A percentile compares a stretch with the other conserved stretches of the same genome.
Conservation (phyloP, 1,139 yeast species). For the Geotrichum armillariae region DNA sequence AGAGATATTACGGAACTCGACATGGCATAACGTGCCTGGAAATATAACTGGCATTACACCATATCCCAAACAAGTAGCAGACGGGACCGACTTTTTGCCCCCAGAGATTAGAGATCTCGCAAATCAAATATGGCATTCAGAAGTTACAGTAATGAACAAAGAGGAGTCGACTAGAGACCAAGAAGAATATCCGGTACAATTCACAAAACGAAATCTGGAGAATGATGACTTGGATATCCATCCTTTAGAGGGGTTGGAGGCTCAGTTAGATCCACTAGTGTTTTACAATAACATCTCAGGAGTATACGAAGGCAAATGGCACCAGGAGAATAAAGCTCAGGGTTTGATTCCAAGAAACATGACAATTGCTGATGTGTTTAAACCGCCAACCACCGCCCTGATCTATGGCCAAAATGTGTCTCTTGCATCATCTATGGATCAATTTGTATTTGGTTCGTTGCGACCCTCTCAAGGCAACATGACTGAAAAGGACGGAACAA, state of each 20-base stretch:
- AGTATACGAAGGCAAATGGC: conserved; percentile 30
- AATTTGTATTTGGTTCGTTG: not conserved
- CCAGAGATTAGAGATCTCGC: conserved; percentile 52
- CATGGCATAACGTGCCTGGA: conserved; percentile 58
- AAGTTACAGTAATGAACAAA: conserved; percentile 23
- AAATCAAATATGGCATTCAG: conserved; percentile 50
- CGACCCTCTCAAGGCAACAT: conserved; percentile 23
- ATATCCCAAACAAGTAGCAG: conserved; percentile 26
- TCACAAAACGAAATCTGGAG: not conserved
- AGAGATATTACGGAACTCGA: conserved; percentile 43
- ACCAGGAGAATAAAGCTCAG: conserved; percentile 18
- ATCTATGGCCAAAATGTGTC: conserved; percentile 8
- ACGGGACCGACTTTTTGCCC: conserved; percentile 50
- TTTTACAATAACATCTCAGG: conserved; percentile 31
- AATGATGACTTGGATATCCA: not conserved
- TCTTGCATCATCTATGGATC: not conserved
- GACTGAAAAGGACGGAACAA: conserved; percentile 25
- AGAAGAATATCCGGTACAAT: conserved; percentile 17
- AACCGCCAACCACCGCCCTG: not conserved
- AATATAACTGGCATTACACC: conserved; percentile 65
- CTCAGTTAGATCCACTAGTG: conserved; percentile 3
- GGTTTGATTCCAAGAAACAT: conserved; percentile 14
- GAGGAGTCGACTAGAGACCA: not conserved
- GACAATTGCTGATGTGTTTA: conserved; percentile 14
- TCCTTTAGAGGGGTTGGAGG: not conserved